Percentiles rank a stretch among this genome's conserved stretches.
Conservation (phyloP, 495 filamentous ascomycete species). For the Hypomontagnella monticulosa region DNA sequence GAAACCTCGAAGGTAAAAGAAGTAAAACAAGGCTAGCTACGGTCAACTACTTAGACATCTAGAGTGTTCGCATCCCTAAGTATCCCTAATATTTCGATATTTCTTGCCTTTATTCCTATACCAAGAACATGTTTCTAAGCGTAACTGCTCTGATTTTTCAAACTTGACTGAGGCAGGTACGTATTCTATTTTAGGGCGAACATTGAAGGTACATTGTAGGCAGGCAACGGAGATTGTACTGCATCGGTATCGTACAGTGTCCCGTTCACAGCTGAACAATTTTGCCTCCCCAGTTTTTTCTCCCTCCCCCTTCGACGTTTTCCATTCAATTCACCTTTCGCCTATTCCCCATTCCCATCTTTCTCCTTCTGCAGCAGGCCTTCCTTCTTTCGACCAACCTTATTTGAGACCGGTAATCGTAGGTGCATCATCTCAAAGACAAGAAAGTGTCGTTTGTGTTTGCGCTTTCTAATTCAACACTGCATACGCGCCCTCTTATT, state of each 20-base stretch:
- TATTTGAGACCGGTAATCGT: constrained; percentile 9
- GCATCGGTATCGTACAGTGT: constrained; percentile 13
- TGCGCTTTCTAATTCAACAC: constrained; percentile 10
- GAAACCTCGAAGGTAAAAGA: neutral
- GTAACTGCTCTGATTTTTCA: neutral
- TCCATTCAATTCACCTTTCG: constrained; percentile 26
- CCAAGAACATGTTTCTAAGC: neutral
- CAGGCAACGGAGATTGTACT: constrained; percentile 18
- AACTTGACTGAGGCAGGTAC: too few species aligned
- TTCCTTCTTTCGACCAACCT: constrained; percentile 24
- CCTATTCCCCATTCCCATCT: constrained; percentile 33
- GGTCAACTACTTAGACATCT: too few species aligned
- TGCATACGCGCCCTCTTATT: constrained; percentile 9
- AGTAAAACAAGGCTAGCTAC: too few species aligned
- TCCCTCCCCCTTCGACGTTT: constrained; percentile 25
- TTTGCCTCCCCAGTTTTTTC: constrained; percentile 43
- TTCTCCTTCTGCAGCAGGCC: constrained; percentile 20
- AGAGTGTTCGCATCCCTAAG: too few species aligned
- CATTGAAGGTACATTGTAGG: constrained; percentile 11
- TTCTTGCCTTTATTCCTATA: neutral
- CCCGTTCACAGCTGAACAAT: constrained; percentile 39
- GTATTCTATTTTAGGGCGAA: neutral
- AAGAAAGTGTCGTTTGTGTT: constrained; percentile 20
- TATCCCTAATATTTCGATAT: too few species aligned
- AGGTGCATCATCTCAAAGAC: constrained; percentile 10